Conservation (phyloP, 345 rosid genomes). For the Rhodomyrtus tomentosa region DNA sequence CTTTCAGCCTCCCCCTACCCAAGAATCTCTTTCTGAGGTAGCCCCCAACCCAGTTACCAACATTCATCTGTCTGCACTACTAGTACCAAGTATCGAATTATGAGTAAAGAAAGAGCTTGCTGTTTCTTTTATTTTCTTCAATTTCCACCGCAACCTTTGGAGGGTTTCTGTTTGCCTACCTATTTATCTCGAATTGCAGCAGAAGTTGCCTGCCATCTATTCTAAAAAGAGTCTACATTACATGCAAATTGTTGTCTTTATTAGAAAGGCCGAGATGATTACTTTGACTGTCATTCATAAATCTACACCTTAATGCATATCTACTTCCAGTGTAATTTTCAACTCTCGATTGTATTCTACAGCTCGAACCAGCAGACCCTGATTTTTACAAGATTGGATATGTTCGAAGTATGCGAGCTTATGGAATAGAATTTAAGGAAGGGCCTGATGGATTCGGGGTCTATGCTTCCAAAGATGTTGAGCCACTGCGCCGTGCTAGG, state of each 20-base stretch:
- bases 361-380: slow-evolving; percentile 77
- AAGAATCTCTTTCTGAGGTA: slow-evolving; percentile 31
- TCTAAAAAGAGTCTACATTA: neutral
- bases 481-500: slow-evolving; percentile 81
- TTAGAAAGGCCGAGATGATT: neutral
- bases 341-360: neutral
- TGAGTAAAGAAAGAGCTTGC: neutral
- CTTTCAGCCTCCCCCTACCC: slow-evolving; percentile 35
- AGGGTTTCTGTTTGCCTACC: neutral
- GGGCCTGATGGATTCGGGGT: slow-evolving; percentile 89
- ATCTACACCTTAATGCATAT: neutral
- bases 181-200: neutral
- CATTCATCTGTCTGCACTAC: neutral
- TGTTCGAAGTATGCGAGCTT: slow-evolving; percentile 75
- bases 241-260: neutral
- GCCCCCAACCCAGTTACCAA: neutral
- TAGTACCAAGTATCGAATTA: neutral
- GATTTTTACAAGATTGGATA: slow-evolving; percentile 93
- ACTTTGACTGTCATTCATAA: neutral
- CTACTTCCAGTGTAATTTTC: neutral
- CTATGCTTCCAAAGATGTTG: slow-evolving; percentile 80
- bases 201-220: neutral
- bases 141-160: neutral
- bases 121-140: neutral
- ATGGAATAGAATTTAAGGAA: slow-evolving; percentile 84